A percentile compares a stretch with the other conserved stretches of the same genome.
Conservation (phyloP, 495 filamentous ascomycete genomes). For the Haplographium delicatum region DNA sequence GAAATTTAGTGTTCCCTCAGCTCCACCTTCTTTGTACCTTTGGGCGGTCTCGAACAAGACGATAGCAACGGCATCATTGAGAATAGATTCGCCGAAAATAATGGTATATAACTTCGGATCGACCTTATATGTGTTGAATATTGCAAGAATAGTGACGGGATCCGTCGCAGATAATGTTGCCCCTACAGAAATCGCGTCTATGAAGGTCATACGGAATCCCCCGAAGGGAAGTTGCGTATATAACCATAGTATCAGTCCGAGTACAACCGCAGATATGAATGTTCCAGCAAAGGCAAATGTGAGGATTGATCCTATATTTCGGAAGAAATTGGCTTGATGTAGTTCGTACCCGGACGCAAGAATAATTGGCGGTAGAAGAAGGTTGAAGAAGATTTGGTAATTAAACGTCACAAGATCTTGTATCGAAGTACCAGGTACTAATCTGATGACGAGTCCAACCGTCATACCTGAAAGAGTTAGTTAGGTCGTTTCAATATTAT, state of each 20-base stretch:
- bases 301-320: slow-evolving; percentile 94
- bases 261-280: slow-evolving; percentile 91
- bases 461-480: slow-evolving; percentile 69
- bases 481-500: neutral
- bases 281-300: slow-evolving; percentile 99
- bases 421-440: slow-evolving; percentile 73
- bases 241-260: slow-evolving; percentile 79
- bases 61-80: slow-evolving; percentile 97
- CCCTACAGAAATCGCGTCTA: slow-evolving; percentile 92
- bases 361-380: slow-evolving; percentile 95
- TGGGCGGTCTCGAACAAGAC: slow-evolving; percentile 98
- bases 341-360: slow-evolving; percentile 95
- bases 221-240: slow-evolving; percentile 86
- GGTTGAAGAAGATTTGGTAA: slow-evolving; percentile 99
- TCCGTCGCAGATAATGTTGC: slow-evolving; percentile 96
- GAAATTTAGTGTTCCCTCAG: slow-evolving; percentile 57
- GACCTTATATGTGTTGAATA: slow-evolving; percentile 98
- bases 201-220: slow-evolving; percentile 77
- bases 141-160: slow-evolving; percentile 93
- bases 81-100: slow-evolving; percentile 96
- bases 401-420: slow-evolving; percentile 88
- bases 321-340: slow-evolving; percentile 97
- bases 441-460: slow-evolving; percentile 81
- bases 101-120: slow-evolving; percentile 97
- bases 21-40: slow-evolving; percentile 60